Evolutionary conservation across 805 yeast genomes (phyloP).

Genomic region (Ogataea angusta): DNA sequence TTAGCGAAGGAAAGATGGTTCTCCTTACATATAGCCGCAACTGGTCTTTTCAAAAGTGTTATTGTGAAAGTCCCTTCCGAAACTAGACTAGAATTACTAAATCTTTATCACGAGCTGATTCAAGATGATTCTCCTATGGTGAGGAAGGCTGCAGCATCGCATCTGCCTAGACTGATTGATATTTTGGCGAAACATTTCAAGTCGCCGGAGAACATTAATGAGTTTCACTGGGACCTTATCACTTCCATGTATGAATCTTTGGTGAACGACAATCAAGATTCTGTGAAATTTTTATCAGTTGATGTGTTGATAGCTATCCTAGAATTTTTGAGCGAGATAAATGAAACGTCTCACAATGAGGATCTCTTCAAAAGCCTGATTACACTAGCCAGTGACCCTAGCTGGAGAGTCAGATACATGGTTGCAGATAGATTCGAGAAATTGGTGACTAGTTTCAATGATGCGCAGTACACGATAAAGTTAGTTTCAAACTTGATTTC

Average conservation of each 20-base stretch:
- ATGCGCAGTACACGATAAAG: conserved; percentile 53
- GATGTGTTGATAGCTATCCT: conserved; percentile 84
- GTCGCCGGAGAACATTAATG: conserved; percentile 43
- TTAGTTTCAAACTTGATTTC: conserved; percentile 69
- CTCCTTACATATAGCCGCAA: conserved; percentile 83
- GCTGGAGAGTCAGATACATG: conserved; percentile 98
- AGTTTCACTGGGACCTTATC: conserved; percentile 71
- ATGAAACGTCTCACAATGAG: conserved; percentile 56
- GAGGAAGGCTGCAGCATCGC: conserved; percentile 86
- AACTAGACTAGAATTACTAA: conserved; percentile 59
- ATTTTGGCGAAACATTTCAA: conserved; percentile 37
- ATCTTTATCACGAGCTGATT: conserved; percentile 65
- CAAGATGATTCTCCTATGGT: conserved; percentile 98
- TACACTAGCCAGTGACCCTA: conserved; percentile 76
- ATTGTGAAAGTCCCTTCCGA: conserved; percentile 54
- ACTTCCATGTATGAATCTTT: conserved; percentile 78
- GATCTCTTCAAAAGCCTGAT: conserved; percentile 64
- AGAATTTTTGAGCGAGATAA: conserved; percentile 56
- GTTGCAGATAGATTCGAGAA: conserved; percentile 90
- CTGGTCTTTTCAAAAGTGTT: conserved; percentile 79
- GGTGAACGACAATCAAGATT: conserved; percentile 86
- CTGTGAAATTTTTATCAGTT: conserved; percentile 85
- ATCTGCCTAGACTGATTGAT: conserved; percentile 72
- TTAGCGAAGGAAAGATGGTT: conserved; percentile 93
- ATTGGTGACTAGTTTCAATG: conserved; percentile 63